phyloP scores from a whole-genome alignment of 108 stramenopile species.

The Aurantiochytrium sp. region DNA sequence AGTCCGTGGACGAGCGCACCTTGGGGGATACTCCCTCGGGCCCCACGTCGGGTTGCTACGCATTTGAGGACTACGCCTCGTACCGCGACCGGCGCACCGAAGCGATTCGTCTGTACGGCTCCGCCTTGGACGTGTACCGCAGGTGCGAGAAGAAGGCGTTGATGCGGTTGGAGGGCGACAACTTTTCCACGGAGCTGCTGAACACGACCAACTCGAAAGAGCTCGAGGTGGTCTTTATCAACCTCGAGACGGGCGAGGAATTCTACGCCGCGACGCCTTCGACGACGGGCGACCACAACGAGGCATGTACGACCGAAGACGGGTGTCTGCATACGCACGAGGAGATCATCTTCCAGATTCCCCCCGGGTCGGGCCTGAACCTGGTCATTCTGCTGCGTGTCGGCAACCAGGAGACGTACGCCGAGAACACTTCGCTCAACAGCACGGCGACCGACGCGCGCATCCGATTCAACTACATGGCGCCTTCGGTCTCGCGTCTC shows the following conservation, averaged over 20 bases:
- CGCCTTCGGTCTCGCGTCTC: neutral
- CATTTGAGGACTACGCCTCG: neutral
- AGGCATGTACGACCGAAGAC: neutral
- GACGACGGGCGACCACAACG: neutral
- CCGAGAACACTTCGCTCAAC: neutral
- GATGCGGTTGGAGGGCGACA: neutral
- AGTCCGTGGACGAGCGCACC: neutral
- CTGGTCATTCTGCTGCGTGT: neutral
- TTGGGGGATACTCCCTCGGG: neutral
- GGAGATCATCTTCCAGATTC: slow-evolving; percentile 7
- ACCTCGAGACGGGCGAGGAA: neutral
- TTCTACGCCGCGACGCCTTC: neutral
- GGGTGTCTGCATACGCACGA: slow-evolving; percentile 10
- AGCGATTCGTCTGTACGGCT: neutral
- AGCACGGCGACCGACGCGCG: neutral
- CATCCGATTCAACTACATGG: neutral
- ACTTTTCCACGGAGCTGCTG: neutral
- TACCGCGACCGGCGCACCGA: neutral
- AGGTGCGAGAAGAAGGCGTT: neutral
- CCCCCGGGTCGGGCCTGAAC: neutral
- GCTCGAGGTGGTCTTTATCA: neutral
- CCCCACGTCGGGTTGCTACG: slow-evolving; percentile 1
- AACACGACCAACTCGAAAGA: slow-evolving; percentile 3
- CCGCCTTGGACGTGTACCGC: neutral
- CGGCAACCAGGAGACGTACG: slow-evolving; percentile 9